Base-by-base conservation (phyloP, 805 yeast species). In the Barnettozyma siamensis region DNA sequence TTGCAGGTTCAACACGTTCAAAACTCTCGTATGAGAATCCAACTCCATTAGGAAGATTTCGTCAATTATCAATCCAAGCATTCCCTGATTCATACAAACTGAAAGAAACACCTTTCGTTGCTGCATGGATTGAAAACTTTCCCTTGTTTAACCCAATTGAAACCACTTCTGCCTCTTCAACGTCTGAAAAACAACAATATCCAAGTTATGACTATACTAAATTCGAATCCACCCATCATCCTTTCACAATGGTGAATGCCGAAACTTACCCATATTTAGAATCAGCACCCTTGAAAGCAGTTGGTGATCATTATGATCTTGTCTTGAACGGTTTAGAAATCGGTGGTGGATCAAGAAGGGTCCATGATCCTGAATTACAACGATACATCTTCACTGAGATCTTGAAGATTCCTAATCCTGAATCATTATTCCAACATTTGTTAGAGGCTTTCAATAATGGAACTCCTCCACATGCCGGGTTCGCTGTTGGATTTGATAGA, bases 391-490 rank as follows among this genome's bases (percentile, higher is more conserved):
- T 93, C 51, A 66, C 79, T 35, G 61, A 77, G 19, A 69, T 91
- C 10, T 68, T 93, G 24, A 63, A 72, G 7, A 80, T 93, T 11
- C 37, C 55, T 1, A 65, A 86, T 47, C 74, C 85, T 21, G 71
- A 80, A 34, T 57, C 59, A 28, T 65, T 88, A 8, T 93, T 93
- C 66, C 95, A 96, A 0, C 99, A 93, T 63, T 67, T 93, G 31
- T 67, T 93, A 26, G 67, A 70, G 31, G 96, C 96, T 0, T 75
- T 93, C 41, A 76, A 76, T 19, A 77, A 84, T 65, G 99, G 99
- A 1, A 88, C 98, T 55, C 99, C 99, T 1, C 99, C 99, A 1
- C 99, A 93, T 64, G 96, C 97, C 2, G 99, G 99, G 0, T 69
- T 93, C 30, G 99, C 99, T 0, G 69, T 93, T 28, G 99, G 99